Base-by-base conservation (phyloP, 805 yeast genomes). In the Saccharomycopsis guyanensis region DNA sequence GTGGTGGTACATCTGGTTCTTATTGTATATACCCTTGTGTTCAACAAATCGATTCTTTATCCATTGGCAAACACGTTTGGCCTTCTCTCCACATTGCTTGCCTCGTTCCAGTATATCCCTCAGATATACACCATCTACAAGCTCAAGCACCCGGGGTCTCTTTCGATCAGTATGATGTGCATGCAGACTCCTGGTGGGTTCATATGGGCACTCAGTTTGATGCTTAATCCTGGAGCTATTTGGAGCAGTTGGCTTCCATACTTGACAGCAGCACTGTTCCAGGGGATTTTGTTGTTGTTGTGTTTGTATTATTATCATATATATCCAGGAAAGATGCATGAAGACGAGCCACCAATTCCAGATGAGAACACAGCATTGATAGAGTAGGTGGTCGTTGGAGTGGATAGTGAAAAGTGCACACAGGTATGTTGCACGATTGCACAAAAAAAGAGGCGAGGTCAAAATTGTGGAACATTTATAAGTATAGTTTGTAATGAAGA, bases 111-210 rank as follows among this genome's bases (percentile, higher is more conserved):
- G 63, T 86, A 85, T 56, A 64, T 86, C 42, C 96, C 96, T 0
- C 96, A 86, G 61, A 70, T 86, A 7, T 61, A 67, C 52, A 84
- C 89, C 34, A 86, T 95, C 0, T 82, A 69, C 56, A 57, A 51
- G 1, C 68, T 86, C 50, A 80, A 82, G 56, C 88, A 80, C 53
- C 80, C 94, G 0, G 96, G 95, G 7, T 80, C 88, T 1, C 68
- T 86, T 19, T 84, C 94, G 0, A 68, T 85, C 8, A 74, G 78
- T 4, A 85, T 84, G 87, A 83, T 86, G 91, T 65, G 79, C 37
- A 72, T 87, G 53, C 96, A 86, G 60, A 85, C 94, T 16, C 96
- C 96, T 0, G 96, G 96, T 13, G 95, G 95, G 15, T 82, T 74
- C 53, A 47, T 86, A 2, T 86, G 91, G 84, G 75, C 93, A 2